Percentiles rank a stretch among this genome's conserved stretches.
Evolutionary conservation across 2,329 filamentous ascomycete species (phyloP).

Genomic region (Penicillium crustosum): DNA sequence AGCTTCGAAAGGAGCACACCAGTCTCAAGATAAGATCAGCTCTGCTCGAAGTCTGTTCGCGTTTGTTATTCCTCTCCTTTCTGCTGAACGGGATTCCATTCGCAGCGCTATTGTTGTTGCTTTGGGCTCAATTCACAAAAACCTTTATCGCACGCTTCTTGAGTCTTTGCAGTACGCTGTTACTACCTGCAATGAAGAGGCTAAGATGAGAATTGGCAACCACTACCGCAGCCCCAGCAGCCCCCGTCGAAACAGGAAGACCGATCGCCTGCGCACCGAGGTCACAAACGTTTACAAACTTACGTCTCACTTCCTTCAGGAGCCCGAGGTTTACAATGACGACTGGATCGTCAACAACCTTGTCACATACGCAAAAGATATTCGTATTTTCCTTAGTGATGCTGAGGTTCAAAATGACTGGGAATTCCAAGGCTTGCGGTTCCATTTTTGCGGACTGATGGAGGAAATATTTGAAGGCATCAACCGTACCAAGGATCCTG

Average conservation of each 20-base stretch:
- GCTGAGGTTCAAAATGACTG: conserved; percentile 91
- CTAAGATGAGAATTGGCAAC: conserved; percentile 69
- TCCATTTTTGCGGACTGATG: conserved; percentile 90
- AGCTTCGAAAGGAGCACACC: conserved; percentile 65
- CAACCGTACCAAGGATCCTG: conserved; percentile 78
- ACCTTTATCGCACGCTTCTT: conserved; percentile 85
- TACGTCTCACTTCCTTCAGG: conserved; percentile 82
- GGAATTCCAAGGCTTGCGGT: conserved; percentile 86
- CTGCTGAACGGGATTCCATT: conserved; percentile 75
- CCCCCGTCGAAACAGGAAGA: conserved; percentile 76
- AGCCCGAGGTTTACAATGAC: conserved; percentile 75
- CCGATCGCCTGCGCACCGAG: conserved; percentile 85
- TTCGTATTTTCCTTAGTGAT: conserved; percentile 93
- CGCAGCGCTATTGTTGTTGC: conserved; percentile 87
- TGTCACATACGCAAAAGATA: conserved; percentile 82
- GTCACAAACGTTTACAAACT: conserved; percentile 95
- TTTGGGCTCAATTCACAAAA: conserved; percentile 90
- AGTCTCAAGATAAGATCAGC: conserved; percentile 74
- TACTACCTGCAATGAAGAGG: conserved; percentile 81
- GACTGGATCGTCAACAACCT: conserved; percentile 90
- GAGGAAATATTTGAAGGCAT: conserved; percentile 92
- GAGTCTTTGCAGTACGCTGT: conserved; percentile 89
- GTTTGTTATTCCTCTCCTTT: conserved; percentile 83
- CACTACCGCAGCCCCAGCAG: conserved; percentile 85
- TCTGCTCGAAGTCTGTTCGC: conserved; percentile 88